Evolutionary conservation across 1,139 yeast species (phyloP).

Genomic region (Suhomyces guaymorum): DNA sequence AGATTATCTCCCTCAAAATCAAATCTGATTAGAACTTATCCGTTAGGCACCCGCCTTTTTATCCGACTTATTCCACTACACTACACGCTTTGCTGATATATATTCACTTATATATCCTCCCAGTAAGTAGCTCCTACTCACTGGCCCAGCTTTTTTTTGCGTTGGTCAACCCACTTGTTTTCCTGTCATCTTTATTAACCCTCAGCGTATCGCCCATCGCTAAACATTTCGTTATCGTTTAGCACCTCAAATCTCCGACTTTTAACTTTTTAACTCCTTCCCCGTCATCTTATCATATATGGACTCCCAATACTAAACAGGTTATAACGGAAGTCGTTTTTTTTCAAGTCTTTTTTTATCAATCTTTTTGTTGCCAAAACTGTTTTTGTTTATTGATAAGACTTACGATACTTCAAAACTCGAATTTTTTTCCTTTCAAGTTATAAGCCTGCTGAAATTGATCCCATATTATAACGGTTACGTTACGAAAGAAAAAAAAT

Average conservation of each 20-base stretch:
- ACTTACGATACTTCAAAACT: slow-evolving; percentile 7
- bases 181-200: slow-evolving; percentile 6
- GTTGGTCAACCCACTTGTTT: background rate
- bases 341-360: slow-evolving; percentile 14
- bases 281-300: slow-evolving; percentile 8
- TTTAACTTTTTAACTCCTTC: background rate
- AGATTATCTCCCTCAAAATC: slow-evolving; percentile 7
- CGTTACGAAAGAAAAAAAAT: slow-evolving; percentile 8
- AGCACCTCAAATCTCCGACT: slow-evolving; percentile 1
- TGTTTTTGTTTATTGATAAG: slow-evolving; percentile 11
- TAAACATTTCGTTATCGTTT: slow-evolving; percentile 11
- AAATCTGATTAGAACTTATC: slow-evolving; percentile 1
- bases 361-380: slow-evolving; percentile 9
- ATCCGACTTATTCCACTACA: slow-evolving; percentile 1
- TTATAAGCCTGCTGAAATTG: slow-evolving; percentile 7
- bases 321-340: slow-evolving; percentile 15
- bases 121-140: slow-evolving; percentile 7
- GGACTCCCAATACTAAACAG: slow-evolving; percentile 10
- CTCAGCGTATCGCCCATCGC: slow-evolving; percentile 4
- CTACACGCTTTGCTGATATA: slow-evolving; percentile 7
- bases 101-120: slow-evolving; percentile 12
- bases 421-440: slow-evolving; percentile 14
- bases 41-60: slow-evolving; percentile 6
- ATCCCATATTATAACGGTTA: slow-evolving; percentile 1
- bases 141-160: too few species aligned